Base-by-base conservation (phyloP, 129 eudicot genomes). In the Tagetes patula region DNA sequence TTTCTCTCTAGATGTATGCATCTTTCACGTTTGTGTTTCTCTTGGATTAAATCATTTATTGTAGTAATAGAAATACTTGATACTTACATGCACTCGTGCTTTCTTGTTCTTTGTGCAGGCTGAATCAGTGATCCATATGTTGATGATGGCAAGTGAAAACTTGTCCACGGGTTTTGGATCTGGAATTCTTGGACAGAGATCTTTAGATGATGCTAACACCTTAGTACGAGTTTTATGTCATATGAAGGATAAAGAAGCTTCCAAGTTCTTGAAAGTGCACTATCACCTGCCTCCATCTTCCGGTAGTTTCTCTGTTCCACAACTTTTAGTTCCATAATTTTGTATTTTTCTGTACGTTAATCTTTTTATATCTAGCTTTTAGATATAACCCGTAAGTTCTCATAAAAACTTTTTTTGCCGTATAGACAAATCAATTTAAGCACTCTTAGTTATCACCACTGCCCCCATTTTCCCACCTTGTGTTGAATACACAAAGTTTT, bases 241-340 rank as follows among this genome's bases (percentile, higher is more conserved):
- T 83, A 94, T 88, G 80, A 95, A 86, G 74, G 97, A 95, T 78
- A 82, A 81, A 79, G 96, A 83, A 80, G 97, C 97, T 48, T 95
- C 97, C 27, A 86, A 82, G 75, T 95, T 88, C 73, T 69, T 95
- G 33, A 86, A 88, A 74, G 47, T 71, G 49, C 88, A 88, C 9
- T 94, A 94, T 75, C 90, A 75, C 64, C 74, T 95, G 71, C 99
- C 99, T 75, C 78, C 91, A 74, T 95, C 97, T 74, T 95, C 99
- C 75, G 99, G 99, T 94, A 13, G 52, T 70, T 30, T 4, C 66
- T 62, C 49, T 42, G 37, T 49, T 43, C 41, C 40, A 54, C 36
- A 53, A 20, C 41, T 39, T 9, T 61, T 10, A 40, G 10, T 62
- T 37, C 6, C 43, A 61, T 61, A 5, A 31, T 11, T 62, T 38